Base-by-base conservation (phyloP, 169 alveolate species). In the Neospora caninum region DNA sequence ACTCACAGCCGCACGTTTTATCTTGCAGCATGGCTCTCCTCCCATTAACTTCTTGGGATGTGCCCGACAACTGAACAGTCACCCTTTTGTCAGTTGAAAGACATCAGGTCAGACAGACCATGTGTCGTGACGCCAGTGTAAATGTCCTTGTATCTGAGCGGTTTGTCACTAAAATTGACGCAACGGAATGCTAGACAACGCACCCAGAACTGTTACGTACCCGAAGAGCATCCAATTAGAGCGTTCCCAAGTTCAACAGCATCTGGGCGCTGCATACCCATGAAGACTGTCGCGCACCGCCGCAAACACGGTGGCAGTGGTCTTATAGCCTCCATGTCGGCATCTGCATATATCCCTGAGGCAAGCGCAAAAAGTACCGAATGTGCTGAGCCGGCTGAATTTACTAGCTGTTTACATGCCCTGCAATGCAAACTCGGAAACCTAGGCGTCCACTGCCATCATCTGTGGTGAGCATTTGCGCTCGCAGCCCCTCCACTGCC, bases 241-340 rank as follows among this genome's bases (percentile, higher is more conserved):
- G 89, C 89, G 39, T 82, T 82, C 41, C 89, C 89, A 27, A 82
- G 89, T 31, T 82, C 89, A 41, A 82, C 89, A 9, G 89, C 89
- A 41, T 82, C 89, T 82, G 38, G 38, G 38, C 89, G 89, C 38
- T 82, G 89, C 67, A 42, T 42, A 34, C 89, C 89, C 64, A 42
- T 29, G 89, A 82, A 38, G 58, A 82, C 20, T 25, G 89, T 42
- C 43, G 89, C 38, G 67, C 39, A 9, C 38, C 34, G 18, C 38
- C n/a, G 67, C 69, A 82, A 41, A 43, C 58, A 82, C 31, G n/a
- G n/a, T 0, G 89, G 89, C 16, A 82, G 64, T 6, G n/a, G 53
- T 27, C 25, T 38, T 10, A 82, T 49, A 38, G 64, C 69, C 67
- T 82, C 89, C 89, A 82, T 43, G 39, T 82, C 89, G 2, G 39